Base-by-base conservation (phyloP, 108 stramenopile species). In the Phaeodactylum tricornutum region DNA sequence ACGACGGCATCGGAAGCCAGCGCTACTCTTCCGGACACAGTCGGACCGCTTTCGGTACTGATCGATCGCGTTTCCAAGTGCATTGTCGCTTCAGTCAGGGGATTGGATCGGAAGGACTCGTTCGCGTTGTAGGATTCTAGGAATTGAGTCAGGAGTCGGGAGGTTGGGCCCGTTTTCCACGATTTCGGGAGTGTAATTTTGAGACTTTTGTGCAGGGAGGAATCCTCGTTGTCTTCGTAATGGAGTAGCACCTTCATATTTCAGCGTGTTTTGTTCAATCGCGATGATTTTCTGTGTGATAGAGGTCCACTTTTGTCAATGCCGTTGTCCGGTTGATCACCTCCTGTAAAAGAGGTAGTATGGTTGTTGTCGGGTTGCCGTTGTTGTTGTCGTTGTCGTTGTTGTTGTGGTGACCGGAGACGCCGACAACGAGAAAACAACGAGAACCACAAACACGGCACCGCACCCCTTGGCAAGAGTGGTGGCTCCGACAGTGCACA, bases 131-230 rank as follows among this genome's bases (percentile, higher is more conserved):
- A 94, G 7, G 81, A 76, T 51, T 90, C 85, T 2, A 88, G 74
- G 57, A 88, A 89, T 51, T 76, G 75, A 32, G 63, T 60, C 20
- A 94, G 47, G 17, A 90, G 50, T 38, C 80, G 75, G 26, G 76
- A 76, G 17, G 79, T 64, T 3, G 88, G 88, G 9, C 88, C 92
- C 1, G 57, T 69, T 66, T 72, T 77, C 92, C 92, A 94, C 12
- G 61, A 74, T 45, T 86, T 90, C 7, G 92, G 92, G 9, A 94
- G 67, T 3, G 88, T 94, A 46, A 94, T 85, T 59, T 94, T 94
- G 30, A 94, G 57, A 2, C 86, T 72, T 61, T 90, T 90, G 66
- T 90, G 85, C 11, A 65, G 50, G 1, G 61, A 59, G 16, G 47
- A 69, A 43, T 79, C 61, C 8, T 81, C 74, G 40, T 81, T 79